phyloP scores from a whole-genome alignment of 2,329 filamentous ascomycete species.

The Grosmannia huntii region DNA sequence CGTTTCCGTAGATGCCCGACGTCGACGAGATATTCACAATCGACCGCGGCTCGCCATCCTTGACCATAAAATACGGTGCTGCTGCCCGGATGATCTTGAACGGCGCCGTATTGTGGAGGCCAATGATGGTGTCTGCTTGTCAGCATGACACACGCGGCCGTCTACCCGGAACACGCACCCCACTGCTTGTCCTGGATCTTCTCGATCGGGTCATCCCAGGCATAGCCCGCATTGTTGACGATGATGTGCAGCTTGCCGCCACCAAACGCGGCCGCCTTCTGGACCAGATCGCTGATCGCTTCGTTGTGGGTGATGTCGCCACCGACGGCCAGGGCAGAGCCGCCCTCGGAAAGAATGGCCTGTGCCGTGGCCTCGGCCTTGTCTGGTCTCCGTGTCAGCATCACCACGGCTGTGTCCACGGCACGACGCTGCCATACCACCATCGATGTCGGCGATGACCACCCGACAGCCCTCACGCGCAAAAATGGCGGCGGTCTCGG shows the following conservation, averaged over 20 bases:
- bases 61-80: slow-evolving; percentile 77
- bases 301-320: slow-evolving; percentile 63
- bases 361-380: slow-evolving; percentile 59
- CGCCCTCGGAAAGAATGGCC: slow-evolving; percentile 53
- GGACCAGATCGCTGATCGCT: slow-evolving; percentile 61
- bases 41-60: slow-evolving; percentile 64
- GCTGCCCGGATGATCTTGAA: slow-evolving; percentile 73
- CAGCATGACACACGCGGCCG: neutral
- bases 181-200: slow-evolving; percentile 87
- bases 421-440: slow-evolving; percentile 4
- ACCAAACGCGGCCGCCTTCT: slow-evolving; percentile 66
- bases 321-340: slow-evolving; percentile 57
- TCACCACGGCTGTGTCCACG: neutral
- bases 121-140: slow-evolving; percentile 55
- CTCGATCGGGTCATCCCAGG: slow-evolving; percentile 87
- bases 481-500: slow-evolving; percentile 69
- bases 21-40: slow-evolving; percentile 80
- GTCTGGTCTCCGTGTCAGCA: slow-evolving; percentile 18
- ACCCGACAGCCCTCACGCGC: slow-evolving; percentile 83
- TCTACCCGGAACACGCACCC: slow-evolving; percentile 23
- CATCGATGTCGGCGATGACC: slow-evolving; percentile 72
- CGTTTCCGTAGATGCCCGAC: slow-evolving; percentile 72
- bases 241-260: slow-evolving; percentile 81
- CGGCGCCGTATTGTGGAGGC: slow-evolving; percentile 71
- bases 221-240: slow-evolving; percentile 85